These are phyloP conservation scores for Flaveria robusta DNA, from an alignment of 129 eudicot species.

Conservation along the genomic window DNA sequence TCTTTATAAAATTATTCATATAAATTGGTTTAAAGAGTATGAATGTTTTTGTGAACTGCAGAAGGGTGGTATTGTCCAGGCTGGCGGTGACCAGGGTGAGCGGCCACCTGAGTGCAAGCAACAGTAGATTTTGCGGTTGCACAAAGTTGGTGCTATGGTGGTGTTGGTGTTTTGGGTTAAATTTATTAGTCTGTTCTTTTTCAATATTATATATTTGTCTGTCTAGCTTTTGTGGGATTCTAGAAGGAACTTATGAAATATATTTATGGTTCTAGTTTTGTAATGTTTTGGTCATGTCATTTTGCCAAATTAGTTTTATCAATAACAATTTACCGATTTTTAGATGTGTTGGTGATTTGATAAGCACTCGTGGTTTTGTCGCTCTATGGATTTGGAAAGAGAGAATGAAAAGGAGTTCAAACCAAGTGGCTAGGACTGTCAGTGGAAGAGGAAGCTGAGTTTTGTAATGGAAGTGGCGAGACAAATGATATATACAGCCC, in stretches of 20 bases:
- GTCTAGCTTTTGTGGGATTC: slow-evolving; percentile 7
- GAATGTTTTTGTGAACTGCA: slow-evolving; percentile 33
- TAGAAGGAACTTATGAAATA: slow-evolving; percentile 14
- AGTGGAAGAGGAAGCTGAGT: too few relatives aligned
- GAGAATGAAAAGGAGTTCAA: too few relatives aligned
- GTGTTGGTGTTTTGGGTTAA: slow-evolving; percentile 9
- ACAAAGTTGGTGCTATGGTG: not conserved
- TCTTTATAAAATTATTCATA: not conserved
- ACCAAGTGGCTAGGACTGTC: too few relatives aligned
- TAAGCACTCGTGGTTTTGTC: not conserved
- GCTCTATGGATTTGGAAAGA: too few relatives aligned
- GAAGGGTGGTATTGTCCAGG: slow-evolving; percentile 47
- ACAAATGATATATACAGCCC: too few relatives aligned
- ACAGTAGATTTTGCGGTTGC: slow-evolving; percentile 39
- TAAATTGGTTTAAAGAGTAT: not conserved
- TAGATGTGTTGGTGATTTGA: not conserved
- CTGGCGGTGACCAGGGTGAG: slow-evolving; percentile 59
- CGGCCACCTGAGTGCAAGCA: slow-evolving; percentile 79
- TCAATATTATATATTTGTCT: slow-evolving; percentile 16
- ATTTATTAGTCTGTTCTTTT: slow-evolving; percentile 21
- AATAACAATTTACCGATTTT: slow-evolving; percentile 38
- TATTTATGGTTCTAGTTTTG: slow-evolving; percentile 13
- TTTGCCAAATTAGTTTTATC: slow-evolving; percentile 21
- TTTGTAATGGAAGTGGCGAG: too few relatives aligned
- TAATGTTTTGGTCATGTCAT: slow-evolving; percentile 9